A percentile compares a stretch with the other conserved stretches of the same genome.
These are phyloP conservation scores for Aspergillus piperis DNA, from an alignment of 2,329 filamentous ascomycete genomes.

Conservation along the genomic window DNA sequence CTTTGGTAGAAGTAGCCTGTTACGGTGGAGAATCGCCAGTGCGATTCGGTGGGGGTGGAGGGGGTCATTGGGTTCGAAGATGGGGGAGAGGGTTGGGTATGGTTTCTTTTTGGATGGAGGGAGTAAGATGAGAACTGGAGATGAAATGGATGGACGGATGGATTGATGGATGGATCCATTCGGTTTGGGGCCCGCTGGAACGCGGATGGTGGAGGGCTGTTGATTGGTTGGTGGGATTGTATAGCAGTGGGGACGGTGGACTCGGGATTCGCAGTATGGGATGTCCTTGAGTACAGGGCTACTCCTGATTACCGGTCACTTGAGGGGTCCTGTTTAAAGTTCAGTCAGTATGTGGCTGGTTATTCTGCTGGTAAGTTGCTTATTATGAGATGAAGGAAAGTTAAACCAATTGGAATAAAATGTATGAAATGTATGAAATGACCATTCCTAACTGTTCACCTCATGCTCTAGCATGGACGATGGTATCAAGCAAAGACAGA, in stretches of 20 bases:
- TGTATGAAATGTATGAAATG: not conserved
- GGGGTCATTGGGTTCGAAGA: constrained; percentile 20
- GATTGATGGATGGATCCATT: not conserved
- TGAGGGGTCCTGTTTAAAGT: too few relatives aligned
- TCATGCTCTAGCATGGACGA: not conserved
- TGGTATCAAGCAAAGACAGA: not conserved
- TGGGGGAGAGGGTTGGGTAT: not conserved
- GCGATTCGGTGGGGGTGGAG: constrained; percentile 15
- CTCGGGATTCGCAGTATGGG: too few relatives aligned
- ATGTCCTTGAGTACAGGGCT: too few relatives aligned
- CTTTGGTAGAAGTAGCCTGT: constrained; percentile 55
- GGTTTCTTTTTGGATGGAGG: not conserved
- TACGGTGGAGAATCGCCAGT: constrained; percentile 44
- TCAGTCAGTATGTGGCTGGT: too few relatives aligned
- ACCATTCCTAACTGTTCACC: not conserved
- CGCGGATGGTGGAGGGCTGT: not conserved
- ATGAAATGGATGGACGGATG: not conserved
- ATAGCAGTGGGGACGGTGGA: not conserved
- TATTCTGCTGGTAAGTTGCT: not conserved
- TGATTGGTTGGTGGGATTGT: not conserved
- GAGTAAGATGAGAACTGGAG: not conserved
- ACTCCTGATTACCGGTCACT: too few relatives aligned
- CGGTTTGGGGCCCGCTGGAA: not conserved
- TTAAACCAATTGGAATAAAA: too few relatives aligned
- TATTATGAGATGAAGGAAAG: not conserved